Evolutionary conservation across 768 basidiomycete genomes (phyloP), one percentile per base, ranked within the genome.

Genomic region (Rhodotorula taiwanensis): DNA sequence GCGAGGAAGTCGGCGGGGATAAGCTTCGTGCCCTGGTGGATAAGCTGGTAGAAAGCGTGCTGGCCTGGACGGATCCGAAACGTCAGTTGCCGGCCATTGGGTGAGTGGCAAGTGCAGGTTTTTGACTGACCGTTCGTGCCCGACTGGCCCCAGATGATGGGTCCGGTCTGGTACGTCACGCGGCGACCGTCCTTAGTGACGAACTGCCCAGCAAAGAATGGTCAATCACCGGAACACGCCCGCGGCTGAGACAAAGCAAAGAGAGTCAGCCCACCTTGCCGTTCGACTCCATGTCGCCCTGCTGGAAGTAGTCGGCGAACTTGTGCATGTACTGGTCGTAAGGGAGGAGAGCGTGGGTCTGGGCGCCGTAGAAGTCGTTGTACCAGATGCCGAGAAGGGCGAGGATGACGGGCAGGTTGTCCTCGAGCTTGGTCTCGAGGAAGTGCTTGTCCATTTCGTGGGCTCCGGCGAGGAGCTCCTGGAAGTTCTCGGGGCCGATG

Each of bases 261-360:
- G n/a, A n/a, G n/a, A n/a, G n/a, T n/a, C n/a, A n/a, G n/a, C n/a
- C n/a, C n/a, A 62, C 66, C 66, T 98, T 99, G 60, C 95, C 95
- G 76, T 99, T 97, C 28, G 91, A 95, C 78, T 99, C 95, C 95
- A 99, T 99, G 77, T 99, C 95, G 50, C 93, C 94, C 77, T 98
- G 95, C 77, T 97, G 95, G 88, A 99, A 99, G 81, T 98, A 98
- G 77, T 99, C 95, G 42, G 95, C 94, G 72, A 99, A 99, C 77
- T 94, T 95, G 82, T 97, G 89, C 68, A 99, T 80, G 78, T 99
- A 99, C 76, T 99, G 95, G 78, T 99, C 95, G 74, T 99, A 99
- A 1, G 95, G 95, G 47, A 99, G 81, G 45, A 99, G 81, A 4
- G 87, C 89, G 69, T 94, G 89, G 6, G 95, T 98, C 78, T 99